Evolutionary conservation across 176 grass and related monocot genomes (phyloP).

Genomic region (Eragrostis curvula): DNA sequence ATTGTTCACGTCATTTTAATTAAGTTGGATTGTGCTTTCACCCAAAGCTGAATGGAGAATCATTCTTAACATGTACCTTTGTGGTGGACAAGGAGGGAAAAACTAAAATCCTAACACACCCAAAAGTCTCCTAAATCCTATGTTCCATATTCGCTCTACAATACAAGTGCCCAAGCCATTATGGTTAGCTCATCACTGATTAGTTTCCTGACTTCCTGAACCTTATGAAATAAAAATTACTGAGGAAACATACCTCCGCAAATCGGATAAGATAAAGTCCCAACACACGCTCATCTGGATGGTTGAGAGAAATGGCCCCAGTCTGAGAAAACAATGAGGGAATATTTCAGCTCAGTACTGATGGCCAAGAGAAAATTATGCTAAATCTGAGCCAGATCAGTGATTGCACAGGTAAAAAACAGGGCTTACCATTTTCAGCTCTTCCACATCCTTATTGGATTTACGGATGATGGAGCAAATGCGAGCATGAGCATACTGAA

Average conservation of each 20-base stretch:
- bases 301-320: slow-evolving; percentile 61
- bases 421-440: slow-evolving; percentile 69
- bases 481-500: slow-evolving; percentile 95
- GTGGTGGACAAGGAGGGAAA: not conserved
- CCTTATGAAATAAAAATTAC: not conserved
- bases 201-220: not conserved
- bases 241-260: slow-evolving; percentile 63
- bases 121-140: not conserved
- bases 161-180: not conserved
- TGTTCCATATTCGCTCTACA: not conserved
- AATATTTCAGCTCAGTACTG: slow-evolving; percentile 9
- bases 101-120: not conserved
- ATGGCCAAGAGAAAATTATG: not conserved
- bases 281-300: slow-evolving; percentile 83
- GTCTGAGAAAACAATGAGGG: slow-evolving; percentile 49
- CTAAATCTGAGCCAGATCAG: slow-evolving; percentile 10
- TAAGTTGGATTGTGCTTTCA: not conserved
- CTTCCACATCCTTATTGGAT: slow-evolving; percentile 81
- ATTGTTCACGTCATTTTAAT: not conserved
- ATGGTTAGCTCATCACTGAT: not conserved
- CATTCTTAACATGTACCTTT: not conserved
- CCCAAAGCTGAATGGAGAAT: not conserved
- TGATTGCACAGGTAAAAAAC: slow-evolving; percentile 22
- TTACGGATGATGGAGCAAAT: slow-evolving; percentile 95
- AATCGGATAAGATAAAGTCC: slow-evolving; percentile 89